phyloP scores from a whole-genome alignment of 805 yeast species.

The Candida mattraensis region DNA sequence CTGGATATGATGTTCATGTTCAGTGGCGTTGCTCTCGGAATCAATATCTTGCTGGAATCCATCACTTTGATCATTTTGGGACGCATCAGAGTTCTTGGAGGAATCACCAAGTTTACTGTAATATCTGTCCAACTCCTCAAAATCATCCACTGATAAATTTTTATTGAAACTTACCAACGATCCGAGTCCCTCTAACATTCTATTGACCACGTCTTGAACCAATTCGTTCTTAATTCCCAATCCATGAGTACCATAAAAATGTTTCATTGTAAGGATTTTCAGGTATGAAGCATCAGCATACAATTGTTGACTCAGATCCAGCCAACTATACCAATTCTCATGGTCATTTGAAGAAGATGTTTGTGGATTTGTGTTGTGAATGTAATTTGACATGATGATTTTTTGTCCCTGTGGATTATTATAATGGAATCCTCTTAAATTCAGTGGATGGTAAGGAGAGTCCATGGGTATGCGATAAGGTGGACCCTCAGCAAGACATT shows the following conservation, averaged over 20 bases:
- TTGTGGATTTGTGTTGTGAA: conserved; percentile 27
- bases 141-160: conserved; percentile 17
- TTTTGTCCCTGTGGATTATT: conserved; percentile 25
- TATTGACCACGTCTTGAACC: conserved; percentile 31
- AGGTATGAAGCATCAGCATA: conserved; percentile 41
- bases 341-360: conserved; percentile 23
- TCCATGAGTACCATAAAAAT: conserved; percentile 25
- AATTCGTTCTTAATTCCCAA: conserved; percentile 27
- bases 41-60: conserved; percentile 2
- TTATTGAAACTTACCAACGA: conserved; percentile 26
- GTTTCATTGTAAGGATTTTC: conserved; percentile 35
- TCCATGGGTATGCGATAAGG: conserved; percentile 32
- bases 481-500: conserved; percentile 27
- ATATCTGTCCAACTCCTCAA: conserved; percentile 17
- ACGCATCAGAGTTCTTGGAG: no score
- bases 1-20: conserved; percentile 2
- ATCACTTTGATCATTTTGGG: no score
- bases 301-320: conserved; percentile 37
- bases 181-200: conserved; percentile 31
- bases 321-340: conserved; percentile 37
- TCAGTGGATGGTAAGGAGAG: conserved; percentile 33
- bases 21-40: conserved; percentile 1
- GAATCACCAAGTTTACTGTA: conserved; percentile 13
- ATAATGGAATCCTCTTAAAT: conserved; percentile 25
- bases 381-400: conserved; percentile 24